Evolutionary conservation across 2,329 filamentous ascomycete species (phyloP), one percentile per base, ranked within the genome.

Genomic region (Penicillium crustosum): DNA sequence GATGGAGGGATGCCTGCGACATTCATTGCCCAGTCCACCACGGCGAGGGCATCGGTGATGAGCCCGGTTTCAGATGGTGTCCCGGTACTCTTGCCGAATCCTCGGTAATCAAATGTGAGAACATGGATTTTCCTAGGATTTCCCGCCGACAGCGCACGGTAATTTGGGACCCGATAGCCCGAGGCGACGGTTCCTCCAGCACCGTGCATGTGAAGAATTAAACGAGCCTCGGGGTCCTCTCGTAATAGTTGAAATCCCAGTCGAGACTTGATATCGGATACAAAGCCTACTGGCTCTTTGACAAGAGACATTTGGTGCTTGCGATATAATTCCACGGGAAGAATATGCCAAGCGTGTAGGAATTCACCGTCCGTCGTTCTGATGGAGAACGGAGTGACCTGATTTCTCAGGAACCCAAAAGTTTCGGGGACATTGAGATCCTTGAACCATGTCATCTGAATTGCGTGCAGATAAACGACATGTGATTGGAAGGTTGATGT

Each of bases 21-120:
- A 31, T 82, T 71, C 54, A 81, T 75, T 0, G 82, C 84, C 79
- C 83, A 88, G 12, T 83, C 73, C 2, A 78, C 78, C 2, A 86
- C 69, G 0, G 82, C 73, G 0, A 82, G 63, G 1, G 82, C 84
- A 65, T 88, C 85, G 1, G 68, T 68, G 13, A 84, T 71, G 0
- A 88, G 71, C 0, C 85, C 84, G 1, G 66, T 48, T 67, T 88
- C 85, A 0, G 82, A 83, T 0, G 84, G 84, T 6, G 69, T 66
- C 2, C 84, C 84, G 0, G 73, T 80, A 50, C 80, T 83, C 5
- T 67, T 69, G 1, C 86, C 85, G 61, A 83, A 88, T 1, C 86
- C 55, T 23, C 53, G 39, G 7, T 52, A 51, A 19, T 88, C 85
- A 53, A 88, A 80, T 2, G 82, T 78, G 9, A 88, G 66, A 38